Evolutionary conservation across 805 yeast species (phyloP).

Genomic region (Saccharomyces mikatae): DNA sequence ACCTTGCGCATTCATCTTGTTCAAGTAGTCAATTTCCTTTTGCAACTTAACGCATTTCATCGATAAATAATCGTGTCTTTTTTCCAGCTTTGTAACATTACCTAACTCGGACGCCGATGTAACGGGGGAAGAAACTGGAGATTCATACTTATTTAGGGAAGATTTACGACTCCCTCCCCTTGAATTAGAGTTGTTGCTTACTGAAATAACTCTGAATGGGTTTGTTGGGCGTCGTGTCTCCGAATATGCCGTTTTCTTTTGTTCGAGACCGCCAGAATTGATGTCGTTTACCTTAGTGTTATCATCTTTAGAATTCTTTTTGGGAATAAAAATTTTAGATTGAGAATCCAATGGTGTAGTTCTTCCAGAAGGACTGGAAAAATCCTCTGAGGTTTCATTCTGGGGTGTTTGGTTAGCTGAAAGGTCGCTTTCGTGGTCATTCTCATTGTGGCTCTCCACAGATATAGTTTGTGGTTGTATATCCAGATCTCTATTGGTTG

Average conservation of each 20-base stretch:
- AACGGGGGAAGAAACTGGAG: slow-evolving; percentile 1
- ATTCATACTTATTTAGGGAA: slow-evolving; percentile 5
- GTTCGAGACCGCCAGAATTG: not conserved
- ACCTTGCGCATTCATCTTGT: slow-evolving; percentile 30
- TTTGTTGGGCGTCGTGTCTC: slow-evolving; percentile 15
- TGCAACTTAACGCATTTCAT: slow-evolving; percentile 32
- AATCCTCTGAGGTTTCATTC: slow-evolving; percentile 8
- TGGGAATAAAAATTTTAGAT: not conserved
- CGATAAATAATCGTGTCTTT: slow-evolving; percentile 27
- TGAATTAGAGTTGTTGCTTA: slow-evolving; percentile 11
- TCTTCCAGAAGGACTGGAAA: not conserved
- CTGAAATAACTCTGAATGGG: slow-evolving; percentile 31
- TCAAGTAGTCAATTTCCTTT: slow-evolving; percentile 34
- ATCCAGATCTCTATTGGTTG: not conserved
- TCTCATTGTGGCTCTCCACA: not conserved
- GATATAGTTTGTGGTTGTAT: not conserved
- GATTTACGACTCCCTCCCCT: slow-evolving; percentile 10
- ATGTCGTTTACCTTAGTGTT: not conserved
- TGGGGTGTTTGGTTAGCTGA: slow-evolving; percentile 5
- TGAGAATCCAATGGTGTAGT: not conserved
- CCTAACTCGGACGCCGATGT: slow-evolving; percentile 3
- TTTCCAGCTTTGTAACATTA: slow-evolving; percentile 23
- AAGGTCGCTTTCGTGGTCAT: not conserved
- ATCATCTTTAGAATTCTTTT: not conserved
- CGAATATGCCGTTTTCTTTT: not conserved